A percentile compares a stretch with the other conserved stretches of the same genome.
These are phyloP conservation scores for Alternaria ventricosa DNA, from an alignment of 2,329 filamentous ascomycete species.

Conservation along the genomic window DNA sequence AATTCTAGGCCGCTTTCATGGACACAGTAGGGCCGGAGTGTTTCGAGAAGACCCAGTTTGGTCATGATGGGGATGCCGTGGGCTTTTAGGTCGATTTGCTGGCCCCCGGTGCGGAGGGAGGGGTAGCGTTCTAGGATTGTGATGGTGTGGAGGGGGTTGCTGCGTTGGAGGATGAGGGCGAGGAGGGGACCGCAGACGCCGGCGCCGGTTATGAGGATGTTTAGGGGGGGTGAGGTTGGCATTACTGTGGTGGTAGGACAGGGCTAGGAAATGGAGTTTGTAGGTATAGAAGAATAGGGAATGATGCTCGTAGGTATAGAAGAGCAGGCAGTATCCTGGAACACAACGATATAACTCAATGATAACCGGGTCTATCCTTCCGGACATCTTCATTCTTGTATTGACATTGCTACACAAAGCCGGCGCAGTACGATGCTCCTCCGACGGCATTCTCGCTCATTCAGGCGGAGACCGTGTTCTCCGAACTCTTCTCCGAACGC, in stretches of 20 bases:
- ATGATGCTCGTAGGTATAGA: not conserved
- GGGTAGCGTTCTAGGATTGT: slow-evolving; percentile 54
- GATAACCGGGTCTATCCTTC: not conserved
- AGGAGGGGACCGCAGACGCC: slow-evolving; percentile 48
- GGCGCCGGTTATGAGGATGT: slow-evolving; percentile 39
- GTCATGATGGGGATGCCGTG: slow-evolving; percentile 51
- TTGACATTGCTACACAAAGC: not conserved
- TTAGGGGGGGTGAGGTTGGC: slow-evolving; percentile 17
- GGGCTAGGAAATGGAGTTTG: too few species aligned
- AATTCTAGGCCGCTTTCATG: slow-evolving; percentile 50
- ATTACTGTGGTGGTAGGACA: not conserved
- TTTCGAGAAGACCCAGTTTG: slow-evolving; percentile 48
- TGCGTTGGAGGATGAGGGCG: slow-evolving; percentile 58
- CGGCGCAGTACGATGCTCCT: not conserved
- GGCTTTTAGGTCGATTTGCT: slow-evolving; percentile 56
- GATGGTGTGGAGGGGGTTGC: slow-evolving; percentile 45
- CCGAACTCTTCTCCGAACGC: not conserved
- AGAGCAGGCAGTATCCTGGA: not conserved
- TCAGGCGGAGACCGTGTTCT: not conserved
- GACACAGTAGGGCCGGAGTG: slow-evolving; percentile 42
- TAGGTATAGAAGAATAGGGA: too few species aligned
- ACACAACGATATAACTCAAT: not conserved
- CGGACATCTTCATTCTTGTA: not conserved
- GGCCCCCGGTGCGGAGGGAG: slow-evolving; percentile 53
- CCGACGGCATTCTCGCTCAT: not conserved